Percentiles rank a stretch among this genome's conserved stretches.
These are phyloP conservation scores for Sarocladium oryzae DNA, from an alignment of 2,329 filamentous ascomycete genomes.

Conservation along the genomic window DNA sequence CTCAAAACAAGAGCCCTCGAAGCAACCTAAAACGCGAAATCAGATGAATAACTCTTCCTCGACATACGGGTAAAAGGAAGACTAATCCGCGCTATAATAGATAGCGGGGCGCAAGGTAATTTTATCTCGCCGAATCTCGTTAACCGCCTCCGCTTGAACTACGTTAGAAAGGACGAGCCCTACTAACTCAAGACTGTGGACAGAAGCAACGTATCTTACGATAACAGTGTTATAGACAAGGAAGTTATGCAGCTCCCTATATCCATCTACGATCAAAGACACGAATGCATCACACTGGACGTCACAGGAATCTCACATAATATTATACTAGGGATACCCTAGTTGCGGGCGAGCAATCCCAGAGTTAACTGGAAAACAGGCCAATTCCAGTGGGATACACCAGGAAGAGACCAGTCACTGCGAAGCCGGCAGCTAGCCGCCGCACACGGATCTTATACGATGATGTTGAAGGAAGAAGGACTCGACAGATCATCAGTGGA, in stretches of 20 bases:
- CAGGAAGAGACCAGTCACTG: slow-evolving; percentile 1
- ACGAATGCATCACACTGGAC: neutral
- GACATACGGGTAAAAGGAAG: neutral
- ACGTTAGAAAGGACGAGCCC: slow-evolving; percentile 1
- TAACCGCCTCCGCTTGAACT: neutral
- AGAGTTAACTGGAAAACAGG: slow-evolving; percentile 2
- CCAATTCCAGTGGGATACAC: slow-evolving; percentile 3
- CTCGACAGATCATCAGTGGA: slow-evolving; percentile 7
- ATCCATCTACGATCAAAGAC: neutral
- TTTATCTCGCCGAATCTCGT: slow-evolving; percentile 1
- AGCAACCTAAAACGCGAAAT: neutral
- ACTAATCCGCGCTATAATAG: neutral
- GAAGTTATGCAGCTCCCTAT: neutral
- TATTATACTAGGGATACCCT: slow-evolving; percentile 6
- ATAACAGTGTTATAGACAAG: slow-evolving; percentile 3
- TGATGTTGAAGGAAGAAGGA: slow-evolving; percentile 9
- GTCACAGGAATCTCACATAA: slow-evolving; percentile 2
- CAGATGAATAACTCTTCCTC: neutral
- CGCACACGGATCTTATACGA: slow-evolving; percentile 9
- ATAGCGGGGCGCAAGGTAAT: slow-evolving; percentile 1
- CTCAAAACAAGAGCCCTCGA: neutral
- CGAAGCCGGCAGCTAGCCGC: neutral
- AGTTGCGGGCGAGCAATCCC: neutral
- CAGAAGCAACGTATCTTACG: slow-evolving; percentile 6
- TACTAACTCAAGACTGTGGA: slow-evolving; percentile 3